phyloP scores from a whole-genome alignment of 1,284 basidiomycete genomes.

The Moesziomyces parantarcticus region DNA sequence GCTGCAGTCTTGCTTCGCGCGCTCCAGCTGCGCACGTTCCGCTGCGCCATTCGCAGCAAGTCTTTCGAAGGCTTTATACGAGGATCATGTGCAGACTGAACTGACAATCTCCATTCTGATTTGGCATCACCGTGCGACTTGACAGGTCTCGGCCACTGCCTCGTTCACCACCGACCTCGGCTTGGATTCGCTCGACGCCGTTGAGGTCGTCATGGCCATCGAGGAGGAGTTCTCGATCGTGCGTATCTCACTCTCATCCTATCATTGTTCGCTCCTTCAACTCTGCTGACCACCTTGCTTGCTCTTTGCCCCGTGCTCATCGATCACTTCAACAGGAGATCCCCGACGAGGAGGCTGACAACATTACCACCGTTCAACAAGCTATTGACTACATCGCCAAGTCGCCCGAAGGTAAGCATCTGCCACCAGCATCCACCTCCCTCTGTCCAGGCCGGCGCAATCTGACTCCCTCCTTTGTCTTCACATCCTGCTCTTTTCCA shows the following conservation, averaged over 20 bases:
- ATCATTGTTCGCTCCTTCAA: background rate
- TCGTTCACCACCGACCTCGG: conserved; percentile 89
- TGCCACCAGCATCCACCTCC: no score
- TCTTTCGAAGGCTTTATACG: no score
- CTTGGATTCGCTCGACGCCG: conserved; percentile 94
- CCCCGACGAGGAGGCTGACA: conserved; percentile 97
- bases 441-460: no score
- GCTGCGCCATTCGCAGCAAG: no score
- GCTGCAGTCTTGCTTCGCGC: background rate
- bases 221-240: conserved; percentile 82
- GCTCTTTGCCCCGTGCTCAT: background rate
- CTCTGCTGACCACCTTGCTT: background rate
- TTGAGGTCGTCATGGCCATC: conserved; percentile 99
- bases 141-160: conserved; percentile 79
- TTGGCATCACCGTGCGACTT: background rate
- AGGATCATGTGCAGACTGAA: background rate
- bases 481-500: background rate
- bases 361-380: conserved; percentile 92
- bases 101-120: conserved; percentile 4
- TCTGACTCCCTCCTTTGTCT: background rate
- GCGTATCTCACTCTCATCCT: conserved; percentile 7
- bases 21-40: background rate
- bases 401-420: conserved; percentile 78
- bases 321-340: conserved; percentile 83
- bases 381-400: conserved; percentile 98